These are phyloP conservation scores for Dispira parvispora DNA, from an alignment of 192 early-diverging fungal species.

Conservation along the genomic window DNA sequence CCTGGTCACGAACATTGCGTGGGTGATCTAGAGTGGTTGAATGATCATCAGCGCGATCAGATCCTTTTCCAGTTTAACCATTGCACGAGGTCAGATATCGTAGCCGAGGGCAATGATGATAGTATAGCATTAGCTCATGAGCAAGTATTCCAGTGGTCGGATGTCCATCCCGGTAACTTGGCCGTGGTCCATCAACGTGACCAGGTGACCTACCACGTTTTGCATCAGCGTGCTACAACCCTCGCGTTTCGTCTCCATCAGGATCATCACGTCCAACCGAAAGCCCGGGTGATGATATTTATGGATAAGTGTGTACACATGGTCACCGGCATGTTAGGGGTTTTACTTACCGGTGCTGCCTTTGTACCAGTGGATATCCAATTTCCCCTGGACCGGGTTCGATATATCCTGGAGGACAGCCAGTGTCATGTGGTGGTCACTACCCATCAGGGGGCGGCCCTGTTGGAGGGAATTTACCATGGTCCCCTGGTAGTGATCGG, in stretches of 20 bases:
- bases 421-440: not conserved
- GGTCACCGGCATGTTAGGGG: not conserved
- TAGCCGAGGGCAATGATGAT: too few relatives aligned
- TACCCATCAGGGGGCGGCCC: not conserved
- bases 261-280: not conserved
- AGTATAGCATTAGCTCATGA: too few relatives aligned
- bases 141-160: too few relatives aligned
- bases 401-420: constrained; percentile 1
- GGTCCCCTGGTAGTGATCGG: not conserved
- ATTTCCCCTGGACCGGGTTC: not conserved
- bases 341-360: not conserved
- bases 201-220: not conserved
- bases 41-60: too few relatives aligned
- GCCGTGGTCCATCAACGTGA: not conserved
- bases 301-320: not conserved
- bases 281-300: not conserved
- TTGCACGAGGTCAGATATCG: too few relatives aligned
- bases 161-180: not conserved
- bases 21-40: too few relatives aligned
- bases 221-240: not conserved
- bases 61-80: too few relatives aligned
- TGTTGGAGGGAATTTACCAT: not conserved
- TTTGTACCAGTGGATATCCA: constrained; percentile 4
- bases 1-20: too few relatives aligned
- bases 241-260: not conserved